Percentiles rank a stretch among this genome's conserved stretches.
Conservation (phyloP, 352 stramenopile genomes). For the Pythium pectinolyticum region DNA sequence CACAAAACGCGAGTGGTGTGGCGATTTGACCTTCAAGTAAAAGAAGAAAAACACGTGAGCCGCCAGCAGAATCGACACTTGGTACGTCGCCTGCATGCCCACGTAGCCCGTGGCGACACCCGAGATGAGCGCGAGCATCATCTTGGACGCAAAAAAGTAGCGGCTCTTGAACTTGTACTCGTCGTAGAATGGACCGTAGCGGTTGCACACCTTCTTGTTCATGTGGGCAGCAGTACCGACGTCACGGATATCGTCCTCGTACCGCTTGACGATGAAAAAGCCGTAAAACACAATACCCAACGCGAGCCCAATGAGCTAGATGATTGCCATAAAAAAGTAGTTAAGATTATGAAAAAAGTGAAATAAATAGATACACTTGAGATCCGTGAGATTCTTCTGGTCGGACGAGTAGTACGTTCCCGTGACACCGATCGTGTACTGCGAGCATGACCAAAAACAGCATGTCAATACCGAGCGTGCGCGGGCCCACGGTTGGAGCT, state of each 20-base stretch:
- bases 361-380: conserved; percentile 70
- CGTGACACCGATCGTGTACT: conserved; percentile 86
- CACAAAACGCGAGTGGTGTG: conserved; percentile 37
- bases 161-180: conserved; percentile 89
- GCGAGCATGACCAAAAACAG: conserved; percentile 79
- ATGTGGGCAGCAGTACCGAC: conserved; percentile 75
- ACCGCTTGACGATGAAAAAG: conserved; percentile 65
- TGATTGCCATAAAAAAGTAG: too few species aligned
- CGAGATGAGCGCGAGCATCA: conserved; percentile 37
- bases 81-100: conserved; percentile 29
- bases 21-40: conserved; percentile 34
- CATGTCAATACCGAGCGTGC: conserved; percentile 77
- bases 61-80: conserved; percentile 36
- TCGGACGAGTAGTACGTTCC: conserved; percentile 76
- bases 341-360: too few species aligned
- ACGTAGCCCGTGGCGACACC: conserved; percentile 39
- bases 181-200: conserved; percentile 82
- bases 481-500: conserved; percentile 44
- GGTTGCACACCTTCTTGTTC: conserved; percentile 82
- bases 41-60: conserved; percentile 44
- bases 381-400: conserved; percentile 48
- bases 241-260: conserved; percentile 75
- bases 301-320: conserved; percentile 63
- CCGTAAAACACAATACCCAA: conserved; percentile 80
- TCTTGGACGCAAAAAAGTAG: conserved; percentile 81